Conservation (phyloP, 2,329 filamentous ascomycete species). For the Stagonosporopsis tanaceti region DNA sequence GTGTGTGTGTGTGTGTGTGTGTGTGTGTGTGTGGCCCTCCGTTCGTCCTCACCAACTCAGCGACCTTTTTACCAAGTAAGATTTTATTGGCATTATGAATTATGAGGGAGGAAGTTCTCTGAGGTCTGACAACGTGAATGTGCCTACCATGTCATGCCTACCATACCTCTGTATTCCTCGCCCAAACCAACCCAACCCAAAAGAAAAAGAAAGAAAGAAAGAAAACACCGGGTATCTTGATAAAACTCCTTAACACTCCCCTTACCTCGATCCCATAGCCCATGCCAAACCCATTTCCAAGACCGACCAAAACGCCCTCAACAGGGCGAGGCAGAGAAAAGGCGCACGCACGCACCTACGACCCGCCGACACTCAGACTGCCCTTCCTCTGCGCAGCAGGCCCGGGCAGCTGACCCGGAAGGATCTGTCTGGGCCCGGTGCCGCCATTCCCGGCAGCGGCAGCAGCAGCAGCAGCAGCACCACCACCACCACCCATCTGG, state of each 20-base stretch:
- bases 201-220: background rate
- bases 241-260: slow-evolving; percentile 4
- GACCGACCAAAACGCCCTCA: background rate
- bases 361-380: slow-evolving; percentile 38
- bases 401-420: slow-evolving; percentile 49
- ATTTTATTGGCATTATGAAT: too few species aligned
- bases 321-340: too few species aligned
- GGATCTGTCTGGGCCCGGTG: slow-evolving; percentile 44
- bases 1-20: too few species aligned
- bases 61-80: too few species aligned
- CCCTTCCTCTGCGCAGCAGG: slow-evolving; percentile 42
- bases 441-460: too few species aligned
- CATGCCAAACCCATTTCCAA: background rate
- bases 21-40: too few species aligned
- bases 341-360: slow-evolving; percentile 1
- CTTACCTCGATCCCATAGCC: too few species aligned
- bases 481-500: slow-evolving; percentile 33
- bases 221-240: slow-evolving; percentile 16
- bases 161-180: background rate
- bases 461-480: too few species aligned
- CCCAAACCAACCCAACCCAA: background rate
- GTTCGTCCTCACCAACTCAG: too few species aligned
- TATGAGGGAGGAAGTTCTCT: too few species aligned
- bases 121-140: too few species aligned
- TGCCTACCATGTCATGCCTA: too few species aligned